A percentile compares a stretch with the other conserved stretches of the same genome.
phyloP scores from a whole-genome alignment of 2,329 filamentous ascomycete genomes.

The Colletotrichum spaethianum region DNA sequence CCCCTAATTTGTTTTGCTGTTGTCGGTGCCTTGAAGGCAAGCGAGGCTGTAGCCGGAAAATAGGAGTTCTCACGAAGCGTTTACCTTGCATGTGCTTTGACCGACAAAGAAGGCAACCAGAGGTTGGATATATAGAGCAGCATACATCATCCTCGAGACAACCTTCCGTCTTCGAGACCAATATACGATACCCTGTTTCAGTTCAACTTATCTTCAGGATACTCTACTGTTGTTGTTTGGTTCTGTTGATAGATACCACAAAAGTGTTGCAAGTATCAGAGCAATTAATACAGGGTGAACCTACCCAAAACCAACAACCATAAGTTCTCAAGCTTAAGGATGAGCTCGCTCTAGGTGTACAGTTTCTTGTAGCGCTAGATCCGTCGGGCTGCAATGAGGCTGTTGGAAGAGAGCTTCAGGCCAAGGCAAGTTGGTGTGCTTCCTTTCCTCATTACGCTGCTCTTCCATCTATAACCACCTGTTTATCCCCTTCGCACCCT shows the following conservation, averaged over 20 bases:
- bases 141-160: neutral
- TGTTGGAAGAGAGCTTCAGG: too few species aligned
- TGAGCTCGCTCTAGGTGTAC: neutral
- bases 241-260: neutral
- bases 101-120: neutral
- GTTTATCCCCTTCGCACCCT: too few species aligned
- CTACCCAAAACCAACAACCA: too few species aligned
- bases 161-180: neutral
- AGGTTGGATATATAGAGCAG: neutral
- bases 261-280: neutral
- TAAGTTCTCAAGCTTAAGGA: too few species aligned
- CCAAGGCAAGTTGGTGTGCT: neutral
- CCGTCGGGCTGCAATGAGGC: too few species aligned
- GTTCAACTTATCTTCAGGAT: neutral
- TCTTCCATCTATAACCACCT: neutral
- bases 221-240: neutral
- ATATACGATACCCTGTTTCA: neutral
- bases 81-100: neutral
- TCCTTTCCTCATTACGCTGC: too few species aligned
- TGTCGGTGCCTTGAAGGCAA: constrained; percentile 32
- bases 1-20: constrained; percentile 36
- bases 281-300: too few species aligned
- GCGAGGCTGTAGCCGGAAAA: constrained; percentile 12
- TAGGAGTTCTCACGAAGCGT: neutral
- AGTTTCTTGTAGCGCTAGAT: neutral